Conservation (phyloP, 2,329 filamentous ascomycete genomes). For the Aspergillus neoniger region DNA sequence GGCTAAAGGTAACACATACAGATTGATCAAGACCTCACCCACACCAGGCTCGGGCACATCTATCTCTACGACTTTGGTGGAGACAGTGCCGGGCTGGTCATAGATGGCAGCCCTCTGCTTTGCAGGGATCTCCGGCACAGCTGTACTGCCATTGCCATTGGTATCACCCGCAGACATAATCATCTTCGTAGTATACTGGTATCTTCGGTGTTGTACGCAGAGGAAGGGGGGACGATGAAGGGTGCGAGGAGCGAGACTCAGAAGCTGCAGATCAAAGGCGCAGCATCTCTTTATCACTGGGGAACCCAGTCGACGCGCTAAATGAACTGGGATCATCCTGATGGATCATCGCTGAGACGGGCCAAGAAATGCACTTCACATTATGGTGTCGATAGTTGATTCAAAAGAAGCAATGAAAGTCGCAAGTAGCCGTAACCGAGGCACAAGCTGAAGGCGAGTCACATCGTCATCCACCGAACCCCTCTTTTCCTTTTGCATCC, state of each 20-base stretch:
- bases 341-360: neutral
- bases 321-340: neutral
- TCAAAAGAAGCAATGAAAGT: neutral
- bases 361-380: neutral
- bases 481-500: neutral
- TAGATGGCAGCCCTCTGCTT: constrained; percentile 66
- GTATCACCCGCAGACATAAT: constrained; percentile 8
- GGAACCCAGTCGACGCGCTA: neutral
- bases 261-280: neutral
- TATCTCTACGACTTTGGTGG: constrained; percentile 64
- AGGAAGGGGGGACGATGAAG: neutral
- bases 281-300: neutral
- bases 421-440: neutral
- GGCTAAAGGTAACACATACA: constrained; percentile 43
- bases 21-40: constrained; percentile 63
- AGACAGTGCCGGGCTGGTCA: constrained; percentile 65
- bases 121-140: constrained; percentile 50
- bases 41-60: constrained; percentile 66
- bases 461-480: neutral
- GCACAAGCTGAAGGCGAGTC: neutral
- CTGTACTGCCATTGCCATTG: neutral
- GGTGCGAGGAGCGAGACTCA: neutral
- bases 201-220: neutral
- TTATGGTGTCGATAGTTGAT: neutral
- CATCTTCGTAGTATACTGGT: constrained; percentile 27